A percentile compares a stretch with the other conserved stretches of the same genome.
phyloP scores from a whole-genome alignment of 2,329 filamentous ascomycete species.

The Acephala macrosclerotiorum region DNA sequence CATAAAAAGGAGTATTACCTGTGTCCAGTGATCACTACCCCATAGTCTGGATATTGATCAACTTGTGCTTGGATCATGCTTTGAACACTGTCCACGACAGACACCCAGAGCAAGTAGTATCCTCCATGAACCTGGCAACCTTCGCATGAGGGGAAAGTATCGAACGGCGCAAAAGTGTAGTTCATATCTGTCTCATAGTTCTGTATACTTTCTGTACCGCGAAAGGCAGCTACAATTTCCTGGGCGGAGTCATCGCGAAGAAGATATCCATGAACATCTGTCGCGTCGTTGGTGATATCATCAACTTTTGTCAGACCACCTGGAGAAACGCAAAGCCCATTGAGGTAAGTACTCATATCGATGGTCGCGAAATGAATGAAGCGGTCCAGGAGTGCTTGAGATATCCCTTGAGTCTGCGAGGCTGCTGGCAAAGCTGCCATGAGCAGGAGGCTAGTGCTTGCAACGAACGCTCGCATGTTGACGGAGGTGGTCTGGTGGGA shows the following conservation, averaged over 20 bases:
- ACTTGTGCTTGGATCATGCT: conserved; percentile 8
- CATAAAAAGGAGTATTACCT: conserved; percentile 9
- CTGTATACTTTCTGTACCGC: conserved; percentile 18
- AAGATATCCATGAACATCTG: conserved; percentile 19
- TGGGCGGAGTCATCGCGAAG: conserved; percentile 14
- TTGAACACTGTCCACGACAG: conserved; percentile 1
- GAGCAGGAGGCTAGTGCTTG: conserved; percentile 3
- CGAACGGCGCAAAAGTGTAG: conserved; percentile 18
- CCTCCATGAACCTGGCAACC: not conserved
- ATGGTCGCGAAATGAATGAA: conserved; percentile 20
- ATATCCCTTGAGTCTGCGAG: conserved; percentile 17
- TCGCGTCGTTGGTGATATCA: conserved; percentile 17
- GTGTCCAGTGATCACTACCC: conserved; percentile 21
- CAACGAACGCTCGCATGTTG: conserved; percentile 14
- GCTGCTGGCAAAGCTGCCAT: conserved; percentile 1
- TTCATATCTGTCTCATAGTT: conserved; percentile 20
- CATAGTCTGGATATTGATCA: conserved; percentile 16
- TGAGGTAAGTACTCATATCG: conserved; percentile 15
- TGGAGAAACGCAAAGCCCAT: conserved; percentile 12
- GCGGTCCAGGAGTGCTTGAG: conserved; percentile 12
- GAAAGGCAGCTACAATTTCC: conserved; percentile 18
- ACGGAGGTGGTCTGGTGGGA: too few species aligned
- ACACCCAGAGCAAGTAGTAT: not conserved
- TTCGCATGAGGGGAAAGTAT: conserved; percentile 1
- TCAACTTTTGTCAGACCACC: conserved; percentile 17